These are phyloP conservation scores for Aciculoconidium aculeatum DNA, from an alignment of 805 yeast species.

Conservation along the genomic window DNA sequence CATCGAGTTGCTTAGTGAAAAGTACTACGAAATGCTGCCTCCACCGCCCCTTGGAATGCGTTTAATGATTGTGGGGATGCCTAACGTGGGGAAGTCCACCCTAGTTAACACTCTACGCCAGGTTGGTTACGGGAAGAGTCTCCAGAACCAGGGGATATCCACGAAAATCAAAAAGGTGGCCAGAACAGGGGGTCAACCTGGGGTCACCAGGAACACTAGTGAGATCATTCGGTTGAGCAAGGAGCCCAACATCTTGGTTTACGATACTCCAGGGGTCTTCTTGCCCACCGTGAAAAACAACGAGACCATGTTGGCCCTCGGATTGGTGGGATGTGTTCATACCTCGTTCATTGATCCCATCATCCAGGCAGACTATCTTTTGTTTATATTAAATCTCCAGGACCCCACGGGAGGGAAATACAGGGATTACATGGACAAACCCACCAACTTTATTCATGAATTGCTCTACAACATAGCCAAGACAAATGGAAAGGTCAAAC, in stretches of 20 bases:
- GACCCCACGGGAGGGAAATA: conserved; percentile 43
- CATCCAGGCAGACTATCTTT: conserved; percentile 77
- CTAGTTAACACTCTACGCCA: conserved; percentile 68
- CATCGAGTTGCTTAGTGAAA: conserved; percentile 43
- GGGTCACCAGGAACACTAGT: conserved; percentile 77
- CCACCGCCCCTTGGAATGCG: conserved; percentile 82
- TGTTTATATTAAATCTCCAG: conserved; percentile 66
- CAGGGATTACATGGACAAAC: conserved; percentile 43
- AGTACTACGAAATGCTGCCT: conserved; percentile 44
- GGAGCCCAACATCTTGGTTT: conserved; percentile 60
- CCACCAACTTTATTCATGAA: conserved; percentile 67
- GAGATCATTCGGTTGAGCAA: conserved; percentile 61
- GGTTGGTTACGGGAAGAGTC: conserved; percentile 25
- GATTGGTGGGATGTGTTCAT: conserved; percentile 72
- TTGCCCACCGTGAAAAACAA: conserved; percentile 63
- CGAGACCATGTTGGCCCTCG: conserved; percentile 68
- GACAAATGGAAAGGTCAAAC: conserved; percentile 28
- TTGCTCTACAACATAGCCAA: conserved; percentile 47
- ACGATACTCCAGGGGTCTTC: conserved; percentile 93
- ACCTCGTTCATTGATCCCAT: conserved; percentile 71
- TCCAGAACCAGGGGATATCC: conserved; percentile 22
- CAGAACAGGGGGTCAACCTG: conserved; percentile 80
- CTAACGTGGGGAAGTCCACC: conserved; percentile 95
- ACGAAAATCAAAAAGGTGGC: conserved; percentile 58
- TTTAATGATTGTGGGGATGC: conserved; percentile 84